Conservation (phyloP, 495 filamentous ascomycete genomes). For the Pyrenopolyporus hunteri region DNA sequence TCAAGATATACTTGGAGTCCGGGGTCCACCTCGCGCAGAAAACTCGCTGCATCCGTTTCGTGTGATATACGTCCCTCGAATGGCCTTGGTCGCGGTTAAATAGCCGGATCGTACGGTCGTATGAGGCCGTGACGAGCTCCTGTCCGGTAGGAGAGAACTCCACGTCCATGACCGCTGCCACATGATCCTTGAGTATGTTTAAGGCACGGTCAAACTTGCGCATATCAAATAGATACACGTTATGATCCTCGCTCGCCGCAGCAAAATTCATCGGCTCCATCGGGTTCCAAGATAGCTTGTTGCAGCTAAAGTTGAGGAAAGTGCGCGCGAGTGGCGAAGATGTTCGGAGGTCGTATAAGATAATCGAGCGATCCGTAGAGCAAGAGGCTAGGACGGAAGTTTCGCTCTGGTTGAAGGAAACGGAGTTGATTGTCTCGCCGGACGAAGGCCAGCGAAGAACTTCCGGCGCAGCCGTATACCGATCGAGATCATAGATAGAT, state of each 20-base stretch:
- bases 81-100: constrained; percentile 83
- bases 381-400: constrained; percentile 86
- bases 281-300: constrained; percentile 91
- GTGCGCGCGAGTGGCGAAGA: constrained; percentile 79
- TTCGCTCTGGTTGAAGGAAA: constrained; percentile 92
- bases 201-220: constrained; percentile 79
- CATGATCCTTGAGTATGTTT: constrained; percentile 95
- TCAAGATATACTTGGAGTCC: constrained; percentile 83
- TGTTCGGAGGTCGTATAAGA: constrained; percentile 87
- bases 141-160: constrained; percentile 94
- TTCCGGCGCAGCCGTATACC: constrained; percentile 75
- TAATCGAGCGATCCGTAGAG: constrained; percentile 82
- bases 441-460: constrained; percentile 84
- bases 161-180: constrained; percentile 95
- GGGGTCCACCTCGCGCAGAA: constrained; percentile 85
- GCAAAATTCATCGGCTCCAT: constrained; percentile 95
- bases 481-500: constrained; percentile 84
- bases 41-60: constrained; percentile 96
- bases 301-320: constrained; percentile 79
- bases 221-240: constrained; percentile 80
- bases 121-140: constrained; percentile 88
- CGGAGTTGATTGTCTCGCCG: constrained; percentile 87
- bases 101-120: constrained; percentile 69
- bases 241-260: constrained; percentile 71
- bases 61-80: constrained; percentile 94